Percentiles rank a stretch among this genome's conserved stretches.
phyloP scores from a whole-genome alignment of 441 rosid species.

The Manihot esculenta region DNA sequence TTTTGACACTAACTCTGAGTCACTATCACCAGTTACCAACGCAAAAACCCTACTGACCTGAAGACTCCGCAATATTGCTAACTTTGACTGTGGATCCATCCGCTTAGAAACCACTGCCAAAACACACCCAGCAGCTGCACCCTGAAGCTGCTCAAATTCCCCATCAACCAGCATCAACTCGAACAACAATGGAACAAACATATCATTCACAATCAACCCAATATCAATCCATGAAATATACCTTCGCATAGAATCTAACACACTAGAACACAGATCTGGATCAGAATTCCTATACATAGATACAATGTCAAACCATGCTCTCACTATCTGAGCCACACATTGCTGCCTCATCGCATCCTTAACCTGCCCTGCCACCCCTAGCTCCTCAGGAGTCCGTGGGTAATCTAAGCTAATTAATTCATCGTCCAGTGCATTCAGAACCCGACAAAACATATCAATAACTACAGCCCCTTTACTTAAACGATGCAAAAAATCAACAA shows the following conservation, averaged over 20 bases:
- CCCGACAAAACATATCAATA: slow-evolving; percentile 91
- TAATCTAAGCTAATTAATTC: slow-evolving; percentile 90
- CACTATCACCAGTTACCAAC: slow-evolving; percentile 56
- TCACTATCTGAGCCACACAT: slow-evolving; percentile 79
- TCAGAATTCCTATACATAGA: slow-evolving; percentile 59
- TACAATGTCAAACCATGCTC: slow-evolving; percentile 81
- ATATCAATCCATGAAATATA: slow-evolving; percentile 94
- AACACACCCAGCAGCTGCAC: slow-evolving; percentile 80
- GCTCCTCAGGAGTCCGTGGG: slow-evolving; percentile 62
- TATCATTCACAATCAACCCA: slow-evolving; percentile 70
- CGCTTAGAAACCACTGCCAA: slow-evolving; percentile 83
- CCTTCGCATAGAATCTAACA: slow-evolving; percentile 79
- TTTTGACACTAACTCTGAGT: slow-evolving; percentile 61
- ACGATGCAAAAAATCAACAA: slow-evolving; percentile 65
- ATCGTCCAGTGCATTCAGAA: slow-evolving; percentile 83
- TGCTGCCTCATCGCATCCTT: slow-evolving; percentile 98
- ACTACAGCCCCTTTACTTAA: slow-evolving; percentile 63
- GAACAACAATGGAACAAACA: slow-evolving; percentile 69
- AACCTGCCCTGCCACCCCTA: slow-evolving; percentile 57
- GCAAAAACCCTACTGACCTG: slow-evolving; percentile 63
- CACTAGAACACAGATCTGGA: slow-evolving; percentile 61
- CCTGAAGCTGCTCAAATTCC: slow-evolving; percentile 62
- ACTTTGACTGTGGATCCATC: slow-evolving; percentile 74
- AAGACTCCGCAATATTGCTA: slow-evolving; percentile 66
- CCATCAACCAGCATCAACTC: slow-evolving; percentile 65